Base-by-base conservation (phyloP, 2,329 filamentous ascomycete genomes). In the Claviceps sp. region DNA sequence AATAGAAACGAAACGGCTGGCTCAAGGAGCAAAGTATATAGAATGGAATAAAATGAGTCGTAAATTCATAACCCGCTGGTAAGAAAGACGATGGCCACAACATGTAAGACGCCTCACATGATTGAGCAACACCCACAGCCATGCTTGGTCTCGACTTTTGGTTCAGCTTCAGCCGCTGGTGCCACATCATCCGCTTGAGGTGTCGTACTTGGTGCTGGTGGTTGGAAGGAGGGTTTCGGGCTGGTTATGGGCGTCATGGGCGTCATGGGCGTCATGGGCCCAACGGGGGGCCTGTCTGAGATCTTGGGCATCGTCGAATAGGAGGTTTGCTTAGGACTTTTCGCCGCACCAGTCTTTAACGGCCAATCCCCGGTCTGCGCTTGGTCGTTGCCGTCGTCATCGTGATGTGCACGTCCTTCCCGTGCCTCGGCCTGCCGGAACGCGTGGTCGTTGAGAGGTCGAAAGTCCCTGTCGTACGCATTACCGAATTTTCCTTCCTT, bases 391-490 rank as follows among this genome's bases (percentile, higher is more conserved):
- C 54, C 42, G 34, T 58, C 53, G 20, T 66, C 64, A 53, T 55
- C 44, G 38, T 58, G 52, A n/a, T 57, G 53, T 3, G 46, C 47
- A 34, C 34, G 34, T 43, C 62, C 65, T 20, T 57, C 65, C 20
- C 57, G 34, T 49, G 72, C 73, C 5, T 75, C 71, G 2, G 71
- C 73, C 53, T 64, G 71, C 38, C 69, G 60, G 56, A 78, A 72
- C 3, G 71, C 68, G 45, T 86, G 79, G 47, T 86, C 79, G 39
- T 86, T 93, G 55, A 97, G 71, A 5, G 90, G 84, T 17, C 86
- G 82, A 69, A 96, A 93, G 54, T 95, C 84, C 56, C 82, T 86
- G 68, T 95, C 90, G 64, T 95, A 96, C 26, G 85, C 76, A 53
- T 80, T 87, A 3, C 88, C 88, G 56, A 88, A 86, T 57, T 87